These are phyloP conservation scores for Fremontodendron californicum DNA, from an alignment of 345 rosid genomes.

Conservation along the genomic window DNA sequence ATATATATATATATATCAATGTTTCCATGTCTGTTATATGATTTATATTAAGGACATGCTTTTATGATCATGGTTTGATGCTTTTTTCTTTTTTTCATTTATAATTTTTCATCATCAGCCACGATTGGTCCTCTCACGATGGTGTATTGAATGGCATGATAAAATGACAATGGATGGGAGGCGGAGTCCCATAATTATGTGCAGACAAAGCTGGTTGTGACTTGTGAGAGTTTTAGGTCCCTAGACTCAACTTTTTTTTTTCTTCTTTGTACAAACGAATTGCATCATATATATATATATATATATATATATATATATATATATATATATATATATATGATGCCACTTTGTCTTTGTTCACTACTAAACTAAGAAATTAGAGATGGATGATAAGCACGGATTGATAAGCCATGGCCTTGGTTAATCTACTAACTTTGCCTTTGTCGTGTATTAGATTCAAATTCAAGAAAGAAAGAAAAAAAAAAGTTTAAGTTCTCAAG, in stretches of 20 bases:
- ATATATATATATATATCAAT: too few relatives aligned
- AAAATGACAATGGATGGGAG: slow-evolving; percentile 5
- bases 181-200: background rate
- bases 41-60: background rate
- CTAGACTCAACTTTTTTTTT: background rate
- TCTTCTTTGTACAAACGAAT: too few relatives aligned
- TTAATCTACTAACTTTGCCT: too few relatives aligned
- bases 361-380: too few relatives aligned
- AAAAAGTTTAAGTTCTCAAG: too few relatives aligned
- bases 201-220: slow-evolving; percentile 6
- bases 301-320: too few relatives aligned
- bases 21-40: background rate
- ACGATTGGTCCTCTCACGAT: slow-evolving; percentile 15
- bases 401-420: background rate
- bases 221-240: background rate
- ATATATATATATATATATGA: too few relatives aligned
- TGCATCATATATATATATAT: background rate
- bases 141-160: background rate
- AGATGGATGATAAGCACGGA: too few relatives aligned
- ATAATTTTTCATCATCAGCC: background rate
- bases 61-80: background rate
- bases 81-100: background rate
- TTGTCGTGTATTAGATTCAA: too few relatives aligned
- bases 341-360: too few relatives aligned
- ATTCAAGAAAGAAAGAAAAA: too few relatives aligned